Evolutionary conservation across 1,139 yeast species (phyloP), one percentile per base, ranked within the genome.

Genomic region (Saccharomyces hybrid): DNA sequence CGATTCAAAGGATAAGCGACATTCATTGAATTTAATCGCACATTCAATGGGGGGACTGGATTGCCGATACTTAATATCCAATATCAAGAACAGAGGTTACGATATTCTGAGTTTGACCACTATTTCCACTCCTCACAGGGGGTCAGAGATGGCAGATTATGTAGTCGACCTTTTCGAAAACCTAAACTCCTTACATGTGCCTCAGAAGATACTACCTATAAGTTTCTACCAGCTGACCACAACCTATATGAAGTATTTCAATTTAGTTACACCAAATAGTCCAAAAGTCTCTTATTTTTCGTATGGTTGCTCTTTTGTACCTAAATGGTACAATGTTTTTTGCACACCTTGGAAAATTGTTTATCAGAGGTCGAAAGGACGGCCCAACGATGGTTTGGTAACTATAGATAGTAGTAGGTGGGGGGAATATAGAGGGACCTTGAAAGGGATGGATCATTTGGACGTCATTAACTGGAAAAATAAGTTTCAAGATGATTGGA

Each of bases 21-120:
- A 59, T 3, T 63, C 61, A 57, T 73, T 90, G 14, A 90, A 90
- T 66, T 70, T 90, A 44, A 76, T 90, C 23, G 95, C 95, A n/a
- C 97, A 90, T 67, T 88, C 96, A 0, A 89, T 90, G 97, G 97
- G 97, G 7, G 97, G 97, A 0, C 72, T 90, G 47, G 97, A 90
- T 67, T 81, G 91, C 44, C 72, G 97, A 51, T 88, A 84, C 65
- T 70, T 90, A 61, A 86, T 88, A 1, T 78, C 88, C 0, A 73
- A 79, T 52, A 68, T 85, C 16, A 72, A 75, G 23, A 59, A 71
- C 55, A 63, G 70, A 38, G 73, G 78, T 52, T 86, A 80, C 61
- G 71, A 81, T 61, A 82, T 86, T 5, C 81, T 78, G 1, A 86
- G 95, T 48, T 71, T 90, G 27, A 88, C 97, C 0, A 89, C 97